Evolutionary conservation across 2,329 filamentous ascomycete species (phyloP).

Genomic region (Epichloe aotearoae): DNA sequence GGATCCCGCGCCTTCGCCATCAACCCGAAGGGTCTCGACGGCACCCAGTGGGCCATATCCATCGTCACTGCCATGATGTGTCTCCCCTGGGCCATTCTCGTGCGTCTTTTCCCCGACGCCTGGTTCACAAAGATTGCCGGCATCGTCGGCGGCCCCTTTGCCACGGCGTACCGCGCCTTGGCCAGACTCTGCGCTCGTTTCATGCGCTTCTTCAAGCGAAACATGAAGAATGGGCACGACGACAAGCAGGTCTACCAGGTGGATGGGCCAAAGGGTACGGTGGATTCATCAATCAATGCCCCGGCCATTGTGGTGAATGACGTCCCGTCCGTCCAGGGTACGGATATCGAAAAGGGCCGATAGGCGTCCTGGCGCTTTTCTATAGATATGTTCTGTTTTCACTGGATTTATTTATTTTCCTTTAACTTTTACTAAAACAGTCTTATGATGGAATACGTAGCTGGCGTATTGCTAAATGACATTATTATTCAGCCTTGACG

Average conservation of each 20-base stretch:
- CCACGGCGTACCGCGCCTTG: neutral
- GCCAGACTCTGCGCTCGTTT: neutral
- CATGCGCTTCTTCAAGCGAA: neutral
- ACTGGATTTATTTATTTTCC: neutral
- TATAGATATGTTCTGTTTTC: neutral
- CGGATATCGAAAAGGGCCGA: neutral
- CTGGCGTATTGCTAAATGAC: neutral
- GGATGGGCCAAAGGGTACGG: neutral
- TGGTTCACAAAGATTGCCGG: slow-evolving; percentile 12
- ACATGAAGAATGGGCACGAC: neutral
- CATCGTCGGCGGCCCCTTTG: slow-evolving; percentile 4
- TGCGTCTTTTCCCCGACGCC: slow-evolving; percentile 71
- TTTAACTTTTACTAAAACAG: neutral
- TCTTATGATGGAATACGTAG: neutral
- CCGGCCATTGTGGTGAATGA: neutral
- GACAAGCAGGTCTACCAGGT: neutral
- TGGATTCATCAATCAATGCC: neutral
- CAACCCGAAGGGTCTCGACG: slow-evolving; percentile 10
- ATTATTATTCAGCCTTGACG: neutral
- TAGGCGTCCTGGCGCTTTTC: neutral
- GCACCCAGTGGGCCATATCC: slow-evolving; percentile 70
- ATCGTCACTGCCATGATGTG: slow-evolving; percentile 75
- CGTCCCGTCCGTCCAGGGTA: neutral
- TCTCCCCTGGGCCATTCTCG: slow-evolving; percentile 62
- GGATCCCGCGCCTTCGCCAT: slow-evolving; percentile 65